phyloP scores from a whole-genome alignment of 2,329 filamentous ascomycete species.

The Aspergillus sp. region DNA sequence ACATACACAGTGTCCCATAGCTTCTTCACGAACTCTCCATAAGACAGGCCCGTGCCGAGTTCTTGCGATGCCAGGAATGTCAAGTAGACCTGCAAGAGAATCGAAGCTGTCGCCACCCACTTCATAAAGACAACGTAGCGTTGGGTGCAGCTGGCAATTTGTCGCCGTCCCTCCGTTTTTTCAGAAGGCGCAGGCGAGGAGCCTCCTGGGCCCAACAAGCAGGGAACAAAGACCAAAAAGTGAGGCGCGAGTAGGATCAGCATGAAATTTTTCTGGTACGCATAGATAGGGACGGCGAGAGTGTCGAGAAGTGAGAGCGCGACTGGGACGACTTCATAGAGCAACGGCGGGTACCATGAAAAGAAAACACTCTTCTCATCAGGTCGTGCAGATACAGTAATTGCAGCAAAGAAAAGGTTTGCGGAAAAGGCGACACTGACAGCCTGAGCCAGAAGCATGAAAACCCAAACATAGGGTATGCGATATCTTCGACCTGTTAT shows the following conservation, averaged over 20 bases:
- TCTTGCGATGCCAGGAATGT: slow-evolving; percentile 13
- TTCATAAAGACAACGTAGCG: slow-evolving; percentile 15
- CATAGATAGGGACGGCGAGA: slow-evolving; percentile 18
- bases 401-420: slow-evolving; percentile 55
- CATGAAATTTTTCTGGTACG: slow-evolving; percentile 24
- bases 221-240: slow-evolving; percentile 22
- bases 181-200: neutral
- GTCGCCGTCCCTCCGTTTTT: slow-evolving; percentile 4
- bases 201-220: neutral
- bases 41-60: neutral
- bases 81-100: slow-evolving; percentile 18
- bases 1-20: slow-evolving; percentile 53
- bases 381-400: slow-evolving; percentile 18
- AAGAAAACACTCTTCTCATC: neutral
- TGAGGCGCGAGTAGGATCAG: slow-evolving; percentile 22
- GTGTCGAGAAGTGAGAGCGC: slow-evolving; percentile 20
- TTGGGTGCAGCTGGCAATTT: neutral
- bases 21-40: slow-evolving; percentile 27
- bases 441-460: slow-evolving; percentile 59
- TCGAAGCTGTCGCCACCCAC: slow-evolving; percentile 36
- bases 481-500: slow-evolving; percentile 51
- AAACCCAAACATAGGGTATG: slow-evolving; percentile 56
- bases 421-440: slow-evolving; percentile 62
- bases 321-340: slow-evolving; percentile 12
- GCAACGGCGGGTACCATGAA: neutral